Evolutionary conservation across 176 grass and related monocot genomes (phyloP).

Genomic region (Triticum urartu): DNA sequence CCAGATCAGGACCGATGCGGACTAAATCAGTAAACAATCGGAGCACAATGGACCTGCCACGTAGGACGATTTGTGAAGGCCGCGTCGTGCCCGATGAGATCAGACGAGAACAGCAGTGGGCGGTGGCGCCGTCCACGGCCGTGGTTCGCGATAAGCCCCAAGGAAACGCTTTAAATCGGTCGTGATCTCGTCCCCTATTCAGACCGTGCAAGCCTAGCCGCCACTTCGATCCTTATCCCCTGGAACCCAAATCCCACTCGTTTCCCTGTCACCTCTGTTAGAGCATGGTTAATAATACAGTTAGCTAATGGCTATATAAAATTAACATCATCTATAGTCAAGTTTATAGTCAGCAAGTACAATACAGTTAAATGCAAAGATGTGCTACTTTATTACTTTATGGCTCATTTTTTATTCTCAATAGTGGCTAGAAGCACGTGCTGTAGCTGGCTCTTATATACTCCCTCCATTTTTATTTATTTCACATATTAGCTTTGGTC

Average conservation of each 20-base stretch:
- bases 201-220: not conserved
- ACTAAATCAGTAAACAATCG: not conserved
- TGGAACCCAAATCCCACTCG: not conserved
- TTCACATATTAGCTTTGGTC: no score
- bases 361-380: no score
- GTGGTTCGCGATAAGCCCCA: not conserved
- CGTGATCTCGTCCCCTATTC: not conserved
- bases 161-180: not conserved
- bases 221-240: constrained; percentile 1
- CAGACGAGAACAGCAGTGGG: not conserved
- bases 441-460: no score
- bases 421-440: no score
- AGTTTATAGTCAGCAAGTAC: no score
- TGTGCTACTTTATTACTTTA: no score
- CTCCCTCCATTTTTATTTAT: no score
- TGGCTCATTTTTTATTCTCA: no score
- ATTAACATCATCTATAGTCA: no score
- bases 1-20: not conserved
- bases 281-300: no score
- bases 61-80: not conserved
- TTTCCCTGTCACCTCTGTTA: not conserved
- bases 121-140: not conserved
- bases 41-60: not conserved
- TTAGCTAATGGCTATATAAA: no score
- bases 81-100: not conserved